phyloP scores from a whole-genome alignment of 768 basidiomycete species.

The Suillus placidus region DNA sequence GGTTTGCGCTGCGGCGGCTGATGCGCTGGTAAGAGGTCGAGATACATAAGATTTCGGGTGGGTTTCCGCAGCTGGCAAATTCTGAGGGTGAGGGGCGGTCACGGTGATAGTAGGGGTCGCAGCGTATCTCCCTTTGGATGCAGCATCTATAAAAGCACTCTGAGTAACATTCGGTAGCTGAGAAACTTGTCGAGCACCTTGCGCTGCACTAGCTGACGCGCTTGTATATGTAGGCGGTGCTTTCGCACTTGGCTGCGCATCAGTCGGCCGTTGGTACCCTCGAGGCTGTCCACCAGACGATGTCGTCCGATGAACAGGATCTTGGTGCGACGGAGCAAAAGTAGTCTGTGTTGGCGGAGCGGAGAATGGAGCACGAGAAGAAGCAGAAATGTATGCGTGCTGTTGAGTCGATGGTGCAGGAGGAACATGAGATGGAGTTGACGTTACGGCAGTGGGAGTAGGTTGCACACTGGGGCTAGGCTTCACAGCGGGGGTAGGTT shows the following conservation, averaged over 20 bases:
- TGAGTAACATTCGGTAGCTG: background rate
- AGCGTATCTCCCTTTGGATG: background rate
- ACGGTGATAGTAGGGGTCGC: background rate
- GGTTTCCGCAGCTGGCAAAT: constrained; percentile 16
- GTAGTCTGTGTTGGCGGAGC: constrained; percentile 26
- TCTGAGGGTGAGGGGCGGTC: background rate
- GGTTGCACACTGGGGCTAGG: background rate
- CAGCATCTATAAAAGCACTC: background rate
- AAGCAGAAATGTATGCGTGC: constrained; percentile 14
- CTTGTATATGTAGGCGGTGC: constrained; percentile 11
- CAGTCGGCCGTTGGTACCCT: constrained; percentile 25
- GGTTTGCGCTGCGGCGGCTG: constrained; percentile 5
- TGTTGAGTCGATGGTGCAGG: constrained; percentile 7
- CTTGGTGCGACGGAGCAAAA: constrained; percentile 11
- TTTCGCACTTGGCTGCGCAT: constrained; percentile 22
- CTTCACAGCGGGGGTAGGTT: background rate
- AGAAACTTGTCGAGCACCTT: background rate
- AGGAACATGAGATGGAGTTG: background rate
- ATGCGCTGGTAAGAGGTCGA: constrained; percentile 17
- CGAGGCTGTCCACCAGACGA: constrained; percentile 25
- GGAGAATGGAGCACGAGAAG: constrained; percentile 24
- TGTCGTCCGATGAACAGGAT: constrained; percentile 22
- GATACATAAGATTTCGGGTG: constrained; percentile 20
- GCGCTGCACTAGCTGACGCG: background rate
- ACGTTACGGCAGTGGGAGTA: background rate